These are phyloP conservation scores for Alloascoidea africana DNA, from an alignment of 805 yeast species.

Conservation along the genomic window DNA sequence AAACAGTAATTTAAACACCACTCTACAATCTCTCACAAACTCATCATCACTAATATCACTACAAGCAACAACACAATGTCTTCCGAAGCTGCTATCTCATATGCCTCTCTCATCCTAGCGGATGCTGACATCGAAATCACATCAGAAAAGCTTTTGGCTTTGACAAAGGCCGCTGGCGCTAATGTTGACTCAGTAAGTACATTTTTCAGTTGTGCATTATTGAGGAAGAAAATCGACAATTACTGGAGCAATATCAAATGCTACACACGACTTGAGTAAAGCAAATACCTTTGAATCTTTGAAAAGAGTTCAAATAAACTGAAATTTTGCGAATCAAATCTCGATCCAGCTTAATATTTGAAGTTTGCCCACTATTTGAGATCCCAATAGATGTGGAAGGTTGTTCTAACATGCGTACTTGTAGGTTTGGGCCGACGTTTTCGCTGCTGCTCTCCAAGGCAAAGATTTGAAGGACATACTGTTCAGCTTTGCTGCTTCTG, in stretches of 20 bases:
- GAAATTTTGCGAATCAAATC: too few species aligned
- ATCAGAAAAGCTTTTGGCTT: constrained; percentile 64
- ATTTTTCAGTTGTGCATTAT: too few species aligned
- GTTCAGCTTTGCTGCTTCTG: constrained; percentile 35
- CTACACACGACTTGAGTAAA: too few species aligned
- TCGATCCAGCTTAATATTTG: too few species aligned
- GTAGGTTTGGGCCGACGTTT: constrained; percentile 65
- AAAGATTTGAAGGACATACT: constrained; percentile 59
- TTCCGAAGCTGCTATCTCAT: constrained; percentile 77
- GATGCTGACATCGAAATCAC: constrained; percentile 94
- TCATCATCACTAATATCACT: not conserved
- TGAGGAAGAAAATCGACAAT: too few species aligned
- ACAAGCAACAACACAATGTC: not conserved
- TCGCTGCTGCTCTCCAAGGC: constrained; percentile 71
- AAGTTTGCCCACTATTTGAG: too few species aligned
- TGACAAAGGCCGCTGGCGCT: constrained; percentile 74
- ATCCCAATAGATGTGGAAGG: too few species aligned
- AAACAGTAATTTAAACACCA: not conserved
- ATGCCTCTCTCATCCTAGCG: constrained; percentile 97
- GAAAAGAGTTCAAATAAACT: too few species aligned
- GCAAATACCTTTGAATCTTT: too few species aligned
- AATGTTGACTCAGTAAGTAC: constrained; percentile 43
- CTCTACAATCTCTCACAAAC: not conserved
- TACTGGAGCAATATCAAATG: too few species aligned
- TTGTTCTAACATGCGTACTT: not conserved